phyloP scores from a whole-genome alignment of 106 monocot species.

The Dendrobium officinale region DNA sequence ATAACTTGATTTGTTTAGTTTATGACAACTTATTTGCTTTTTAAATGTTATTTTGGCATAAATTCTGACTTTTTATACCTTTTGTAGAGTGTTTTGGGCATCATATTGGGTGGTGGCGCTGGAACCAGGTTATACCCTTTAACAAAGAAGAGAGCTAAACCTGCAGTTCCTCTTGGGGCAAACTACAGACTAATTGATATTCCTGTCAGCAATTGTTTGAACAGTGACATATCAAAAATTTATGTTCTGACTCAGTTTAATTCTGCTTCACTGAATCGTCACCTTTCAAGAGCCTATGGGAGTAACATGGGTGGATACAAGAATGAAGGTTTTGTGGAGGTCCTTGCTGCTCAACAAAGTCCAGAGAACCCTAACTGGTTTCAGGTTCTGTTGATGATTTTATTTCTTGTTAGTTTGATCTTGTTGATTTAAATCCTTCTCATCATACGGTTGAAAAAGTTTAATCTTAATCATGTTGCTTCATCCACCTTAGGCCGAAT shows the following conservation, averaged over 20 bases:
- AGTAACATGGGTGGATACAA: constrained; percentile 90
- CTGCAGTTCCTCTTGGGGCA: constrained; percentile 91
- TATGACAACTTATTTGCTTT: not conserved
- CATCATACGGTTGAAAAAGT: not conserved
- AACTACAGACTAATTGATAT: constrained; percentile 97
- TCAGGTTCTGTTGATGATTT: constrained; percentile 44
- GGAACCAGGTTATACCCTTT: constrained; percentile 89
- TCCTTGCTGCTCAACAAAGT: constrained; percentile 97
- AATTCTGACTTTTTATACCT: constrained; percentile 2
- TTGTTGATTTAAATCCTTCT: not conserved
- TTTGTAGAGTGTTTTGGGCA: constrained; percentile 89
- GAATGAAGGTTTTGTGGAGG: constrained; percentile 97
- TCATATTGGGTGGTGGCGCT: constrained; percentile 95
- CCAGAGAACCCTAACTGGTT: constrained; percentile 99
- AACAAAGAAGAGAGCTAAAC: constrained; percentile 97
- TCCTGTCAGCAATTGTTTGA: constrained; percentile 97
- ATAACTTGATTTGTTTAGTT: not conserved
- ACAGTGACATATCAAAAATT: constrained; percentile 91
- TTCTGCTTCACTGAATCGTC: constrained; percentile 95
- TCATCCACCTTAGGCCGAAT: not conserved
- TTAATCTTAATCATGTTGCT: constrained; percentile 1
- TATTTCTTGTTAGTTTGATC: not conserved
- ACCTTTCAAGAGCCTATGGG: constrained; percentile 88
- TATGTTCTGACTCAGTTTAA: constrained; percentile 98
- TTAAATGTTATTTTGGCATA: not conserved